Evolutionary conservation across 1,139 yeast genomes (phyloP), one percentile per base, ranked within the genome.

Genomic region (Blastobotrys proliferans): DNA sequence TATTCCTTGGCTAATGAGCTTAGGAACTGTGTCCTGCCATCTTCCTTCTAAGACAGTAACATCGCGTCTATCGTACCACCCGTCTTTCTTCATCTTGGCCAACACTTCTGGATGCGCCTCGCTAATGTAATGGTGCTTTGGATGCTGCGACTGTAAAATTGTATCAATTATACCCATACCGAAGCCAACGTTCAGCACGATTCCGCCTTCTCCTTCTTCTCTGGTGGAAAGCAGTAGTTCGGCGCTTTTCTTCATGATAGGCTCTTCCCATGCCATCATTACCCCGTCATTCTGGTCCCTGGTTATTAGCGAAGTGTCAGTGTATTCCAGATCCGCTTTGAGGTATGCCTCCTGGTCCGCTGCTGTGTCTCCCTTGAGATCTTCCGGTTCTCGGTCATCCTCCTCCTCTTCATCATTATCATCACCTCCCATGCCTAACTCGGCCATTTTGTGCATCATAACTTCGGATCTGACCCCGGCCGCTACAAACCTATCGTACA

Each of bases 231-330:
- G 34, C 9, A 88, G 61, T 0, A 88, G 68, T 21, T 82, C 79
- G 45, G 95, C 83, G 1, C 95, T 94, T 18, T 81, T 70, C 47
- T 73, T 69, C 97, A 90, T 90, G 44, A 90, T 72, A 22, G 79
- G 78, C 3, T 79, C 74, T 62, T 90, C 97, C 97, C 97, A 90
- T 53, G 83, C 83, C 97, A 90, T 90, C 97, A 90, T 90, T 2
- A 90, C 97, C 21, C 97, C 97, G 57, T 90, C 97, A 38, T 79
- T 73, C 47, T 81, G 72, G 24, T 76, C 79, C 48, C 77, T 73
- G 1, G 97, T 90, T 27, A 84, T 69, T 19, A 90, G 70, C 0
- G 92, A 81, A 51, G 75, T 79, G 41, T 82, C 83, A 17, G 74
- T 76, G 61, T 86, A 90, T 55, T 79, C 80, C 32, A 90, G 69